These are phyloP conservation scores for Tuber aestivum DNA, from an alignment of 495 filamentous ascomycete species.

Conservation along the genomic window DNA sequence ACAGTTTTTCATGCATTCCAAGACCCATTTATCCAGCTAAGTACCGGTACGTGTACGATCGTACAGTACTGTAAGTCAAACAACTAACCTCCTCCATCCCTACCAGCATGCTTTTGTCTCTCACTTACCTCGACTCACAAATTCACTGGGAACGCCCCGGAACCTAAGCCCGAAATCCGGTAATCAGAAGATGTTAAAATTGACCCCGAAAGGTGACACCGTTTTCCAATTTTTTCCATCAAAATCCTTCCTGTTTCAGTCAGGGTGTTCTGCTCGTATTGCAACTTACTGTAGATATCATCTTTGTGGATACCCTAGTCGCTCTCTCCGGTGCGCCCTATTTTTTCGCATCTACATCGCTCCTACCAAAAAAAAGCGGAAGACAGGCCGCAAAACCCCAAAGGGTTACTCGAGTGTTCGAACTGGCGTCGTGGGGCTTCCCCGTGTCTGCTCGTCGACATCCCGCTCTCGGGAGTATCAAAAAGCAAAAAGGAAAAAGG, in stretches of 20 bases:
- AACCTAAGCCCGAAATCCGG: neutral
- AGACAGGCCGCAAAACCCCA: neutral
- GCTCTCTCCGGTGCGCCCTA: neutral
- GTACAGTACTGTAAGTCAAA: no score
- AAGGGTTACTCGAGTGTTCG: no score
- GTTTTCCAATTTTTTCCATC: neutral
- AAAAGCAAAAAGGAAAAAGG: neutral
- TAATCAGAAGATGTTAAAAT: neutral
- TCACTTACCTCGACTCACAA: neutral
- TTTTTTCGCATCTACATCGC: neutral
- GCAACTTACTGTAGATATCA: neutral
- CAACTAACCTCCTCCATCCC: neutral
- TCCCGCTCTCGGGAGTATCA: no score
- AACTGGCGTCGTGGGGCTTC: neutral
- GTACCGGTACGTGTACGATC: no score
- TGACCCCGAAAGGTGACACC: neutral
- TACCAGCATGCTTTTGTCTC: neutral
- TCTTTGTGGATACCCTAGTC: neutral
- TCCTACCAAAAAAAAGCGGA: neutral
- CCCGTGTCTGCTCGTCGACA: no score
- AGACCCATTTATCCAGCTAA: neutral
- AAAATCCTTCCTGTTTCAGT: neutral
- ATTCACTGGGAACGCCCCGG: neutral
- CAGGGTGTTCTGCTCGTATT: neutral
- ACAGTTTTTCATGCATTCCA: neutral